Conservation (phyloP, 805 yeast genomes). For the Lachancea waltii region DNA sequence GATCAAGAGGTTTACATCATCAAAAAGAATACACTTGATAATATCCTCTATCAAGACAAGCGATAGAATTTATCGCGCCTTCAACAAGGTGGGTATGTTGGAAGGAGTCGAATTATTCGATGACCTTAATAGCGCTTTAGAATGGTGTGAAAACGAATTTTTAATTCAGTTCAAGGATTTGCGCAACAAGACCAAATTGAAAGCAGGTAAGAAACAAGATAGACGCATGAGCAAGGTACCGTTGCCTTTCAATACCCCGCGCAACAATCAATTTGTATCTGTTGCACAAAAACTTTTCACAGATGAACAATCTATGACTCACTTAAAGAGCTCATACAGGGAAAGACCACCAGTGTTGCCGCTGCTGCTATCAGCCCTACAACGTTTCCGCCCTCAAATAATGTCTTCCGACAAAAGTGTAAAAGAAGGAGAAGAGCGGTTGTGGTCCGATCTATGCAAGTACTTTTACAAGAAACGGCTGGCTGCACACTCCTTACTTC, state of each 20-base stretch:
- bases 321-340: slow-evolving; percentile 15
- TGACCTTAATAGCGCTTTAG: slow-evolving; percentile 80
- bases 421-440: slow-evolving; percentile 38
- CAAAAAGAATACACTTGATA: slow-evolving; percentile 62
- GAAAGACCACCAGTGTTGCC: slow-evolving; percentile 23
- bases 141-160: slow-evolving; percentile 95
- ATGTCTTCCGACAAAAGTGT: slow-evolving; percentile 22
- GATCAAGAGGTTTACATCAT: slow-evolving; percentile 68
- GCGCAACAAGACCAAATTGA: slow-evolving; percentile 24
- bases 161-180: slow-evolving; percentile 38
- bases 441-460: slow-evolving; percentile 61
- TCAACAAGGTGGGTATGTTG: slow-evolving; percentile 80
- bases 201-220: slow-evolving; percentile 10
- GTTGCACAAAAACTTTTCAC: slow-evolving; percentile 34
- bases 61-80: slow-evolving; percentile 59
- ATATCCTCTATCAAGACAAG: slow-evolving; percentile 70
- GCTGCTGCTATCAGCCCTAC: slow-evolving; percentile 25
- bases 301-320: slow-evolving; percentile 25
- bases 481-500: slow-evolving; percentile 42
- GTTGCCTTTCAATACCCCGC: slow-evolving; percentile 34
- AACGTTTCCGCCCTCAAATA: slow-evolving; percentile 24
- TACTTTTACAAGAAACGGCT: slow-evolving; percentile 48
- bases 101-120: slow-evolving; percentile 55
- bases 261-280: slow-evolving; percentile 36
- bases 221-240: slow-evolving; percentile 7